Conservation (phyloP, 495 filamentous ascomycete species). For the Penicillium lividum region DNA sequence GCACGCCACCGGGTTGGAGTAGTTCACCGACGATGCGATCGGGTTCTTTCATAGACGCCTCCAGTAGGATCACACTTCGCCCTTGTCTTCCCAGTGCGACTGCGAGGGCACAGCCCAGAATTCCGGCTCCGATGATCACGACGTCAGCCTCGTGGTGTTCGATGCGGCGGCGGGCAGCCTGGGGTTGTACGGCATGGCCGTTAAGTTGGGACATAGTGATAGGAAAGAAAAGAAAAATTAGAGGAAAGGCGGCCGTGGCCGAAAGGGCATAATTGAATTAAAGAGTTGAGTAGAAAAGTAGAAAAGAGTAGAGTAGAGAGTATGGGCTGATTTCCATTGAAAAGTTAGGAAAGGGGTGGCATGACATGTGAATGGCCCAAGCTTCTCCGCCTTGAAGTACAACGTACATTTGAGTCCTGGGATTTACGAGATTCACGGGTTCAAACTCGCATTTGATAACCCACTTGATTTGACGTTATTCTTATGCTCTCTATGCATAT, state of each 20-base stretch:
- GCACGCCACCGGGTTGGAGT: slow-evolving; percentile 87
- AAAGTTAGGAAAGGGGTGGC: slow-evolving; percentile 29
- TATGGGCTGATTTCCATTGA: slow-evolving; percentile 27
- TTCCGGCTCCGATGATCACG: slow-evolving; percentile 85
- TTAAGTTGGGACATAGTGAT: slow-evolving; percentile 11
- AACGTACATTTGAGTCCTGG: neutral
- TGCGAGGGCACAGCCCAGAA: slow-evolving; percentile 86
- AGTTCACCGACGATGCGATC: slow-evolving; percentile 97
- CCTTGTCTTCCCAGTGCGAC: slow-evolving; percentile 86
- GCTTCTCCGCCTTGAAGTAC: slow-evolving; percentile 20
- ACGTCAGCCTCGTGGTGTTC: slow-evolving; percentile 69
- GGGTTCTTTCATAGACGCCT: slow-evolving; percentile 86
- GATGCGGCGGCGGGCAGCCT: slow-evolving; percentile 43
- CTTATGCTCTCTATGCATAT: too few species aligned
- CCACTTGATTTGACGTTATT: too few species aligned
- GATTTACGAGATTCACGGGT: too few species aligned
- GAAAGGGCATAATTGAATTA: slow-evolving; percentile 22
- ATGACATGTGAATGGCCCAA: slow-evolving; percentile 40
- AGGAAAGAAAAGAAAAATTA: slow-evolving; percentile 6
- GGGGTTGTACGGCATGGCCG: slow-evolving; percentile 22
- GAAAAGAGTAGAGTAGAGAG: neutral
- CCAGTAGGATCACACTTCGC: slow-evolving; percentile 86
- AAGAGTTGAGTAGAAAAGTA: neutral
- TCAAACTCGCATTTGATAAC: too few species aligned
- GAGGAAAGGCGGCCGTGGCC: slow-evolving; percentile 15